Evolutionary conservation across 2,329 filamentous ascomycete species (phyloP).

Genomic region (Curvularia lunata): DNA sequence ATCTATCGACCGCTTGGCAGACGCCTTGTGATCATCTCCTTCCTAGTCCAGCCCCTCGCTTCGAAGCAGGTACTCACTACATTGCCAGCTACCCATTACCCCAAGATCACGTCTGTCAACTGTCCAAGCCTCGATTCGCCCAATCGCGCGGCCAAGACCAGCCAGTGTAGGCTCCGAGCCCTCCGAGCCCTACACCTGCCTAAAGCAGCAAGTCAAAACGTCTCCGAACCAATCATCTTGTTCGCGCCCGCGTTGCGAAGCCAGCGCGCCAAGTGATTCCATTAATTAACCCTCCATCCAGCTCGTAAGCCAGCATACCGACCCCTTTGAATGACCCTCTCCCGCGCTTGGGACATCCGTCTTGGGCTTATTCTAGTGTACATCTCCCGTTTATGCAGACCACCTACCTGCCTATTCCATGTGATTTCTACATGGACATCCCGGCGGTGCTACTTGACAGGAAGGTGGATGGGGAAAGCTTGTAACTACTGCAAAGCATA

Average conservation of each 20-base stretch:
- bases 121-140: constrained; percentile 18
- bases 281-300: constrained; percentile 41
- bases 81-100: constrained; percentile 14
- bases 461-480: constrained; percentile 24
- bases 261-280: constrained; percentile 28
- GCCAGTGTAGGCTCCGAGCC: constrained; percentile 10
- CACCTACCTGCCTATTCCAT: constrained; percentile 35
- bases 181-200: constrained; percentile 13
- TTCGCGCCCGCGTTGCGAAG: constrained; percentile 9
- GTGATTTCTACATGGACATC: constrained; percentile 10
- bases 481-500: constrained; percentile 17
- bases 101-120: constrained; percentile 18
- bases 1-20: not conserved
- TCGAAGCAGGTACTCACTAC: constrained; percentile 15
- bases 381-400: constrained; percentile 32
- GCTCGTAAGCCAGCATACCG: constrained; percentile 6
- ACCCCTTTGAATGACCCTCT: constrained; percentile 21
- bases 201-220: constrained; percentile 6
- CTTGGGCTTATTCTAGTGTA: constrained; percentile 18
- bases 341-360: constrained; percentile 26
- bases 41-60: constrained; percentile 27
- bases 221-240: constrained; percentile 28
- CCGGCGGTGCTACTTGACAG: constrained; percentile 25
- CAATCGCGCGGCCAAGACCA: constrained; percentile 18
- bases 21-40: constrained; percentile 17